Conservation (phyloP, 2,329 filamentous ascomycete species). For the Neofusicoccum parvum region DNA sequence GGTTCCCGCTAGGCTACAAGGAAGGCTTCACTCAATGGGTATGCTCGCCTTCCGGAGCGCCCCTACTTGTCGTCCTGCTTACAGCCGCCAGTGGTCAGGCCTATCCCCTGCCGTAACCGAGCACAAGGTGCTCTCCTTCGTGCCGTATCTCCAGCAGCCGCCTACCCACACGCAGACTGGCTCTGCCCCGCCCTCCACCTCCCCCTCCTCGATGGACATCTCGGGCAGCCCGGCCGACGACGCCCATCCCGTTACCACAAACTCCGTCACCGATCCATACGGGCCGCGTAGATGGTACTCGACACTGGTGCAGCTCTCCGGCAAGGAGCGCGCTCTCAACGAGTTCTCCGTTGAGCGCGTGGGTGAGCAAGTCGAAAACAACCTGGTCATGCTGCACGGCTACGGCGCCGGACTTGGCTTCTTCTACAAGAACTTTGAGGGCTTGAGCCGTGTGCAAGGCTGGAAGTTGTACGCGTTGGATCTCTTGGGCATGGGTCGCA, state of each 20-base stretch:
- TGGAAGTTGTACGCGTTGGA: constrained; percentile 95
- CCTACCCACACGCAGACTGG: constrained; percentile 69
- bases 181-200: constrained; percentile 50
- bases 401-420: constrained; percentile 96
- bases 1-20: constrained; percentile 88
- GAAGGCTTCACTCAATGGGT: constrained; percentile 93
- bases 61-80: no score
- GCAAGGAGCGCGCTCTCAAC: constrained; percentile 85
- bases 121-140: constrained; percentile 80
- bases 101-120: constrained; percentile 83
- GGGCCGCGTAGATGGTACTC: constrained; percentile 86
- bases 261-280: constrained; percentile 67
- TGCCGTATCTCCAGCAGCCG: constrained; percentile 77
- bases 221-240: constrained; percentile 36
- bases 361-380: constrained; percentile 78
- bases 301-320: constrained; percentile 78
- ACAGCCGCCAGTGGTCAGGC: constrained; percentile 70
- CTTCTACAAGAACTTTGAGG: constrained; percentile 98
- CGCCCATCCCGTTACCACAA: constrained; percentile 49
- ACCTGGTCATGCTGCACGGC: constrained; percentile 92
- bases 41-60: constrained; percentile 37
- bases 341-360: constrained; percentile 88
- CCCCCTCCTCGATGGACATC: constrained; percentile 44
- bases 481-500: constrained; percentile 92
- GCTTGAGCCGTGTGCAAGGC: constrained; percentile 73